Percentiles rank a stretch among this genome's conserved stretches.
These are phyloP conservation scores for Picocystis salinarum DNA, from an alignment of 139 green algal genomes.

Conservation along the genomic window DNA sequence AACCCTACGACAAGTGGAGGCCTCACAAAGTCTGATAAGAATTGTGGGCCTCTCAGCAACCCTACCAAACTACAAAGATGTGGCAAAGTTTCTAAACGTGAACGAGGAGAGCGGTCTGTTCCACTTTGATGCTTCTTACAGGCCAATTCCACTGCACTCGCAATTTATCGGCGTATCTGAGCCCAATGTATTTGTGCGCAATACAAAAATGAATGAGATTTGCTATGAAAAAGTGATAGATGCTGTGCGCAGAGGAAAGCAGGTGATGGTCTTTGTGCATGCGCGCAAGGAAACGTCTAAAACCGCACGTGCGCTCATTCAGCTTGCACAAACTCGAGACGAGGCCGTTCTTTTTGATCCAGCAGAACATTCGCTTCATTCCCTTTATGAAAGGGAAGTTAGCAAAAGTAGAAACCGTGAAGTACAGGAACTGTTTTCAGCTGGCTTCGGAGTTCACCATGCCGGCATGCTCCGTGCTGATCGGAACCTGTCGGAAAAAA, in stretches of 20 bases:
- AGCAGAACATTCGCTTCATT: slow-evolving; percentile 33
- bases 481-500: slow-evolving; percentile 68
- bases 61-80: slow-evolving; percentile 91
- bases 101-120: slow-evolving; percentile 58
- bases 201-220: slow-evolving; percentile 74
- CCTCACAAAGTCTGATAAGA: slow-evolving; percentile 89
- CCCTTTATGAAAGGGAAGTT: slow-evolving; percentile 49
- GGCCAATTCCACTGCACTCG: slow-evolving; percentile 71
- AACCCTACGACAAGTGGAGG: slow-evolving; percentile 80
- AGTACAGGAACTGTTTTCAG: slow-evolving; percentile 58
- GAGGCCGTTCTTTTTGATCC: slow-evolving; percentile 5
- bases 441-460: slow-evolving; percentile 84
- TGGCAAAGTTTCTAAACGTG: slow-evolving; percentile 79
- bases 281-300: slow-evolving; percentile 90
- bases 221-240: slow-evolving; percentile 60
- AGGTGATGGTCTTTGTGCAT: slow-evolving; percentile 99
- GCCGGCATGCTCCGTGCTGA: slow-evolving; percentile 91
- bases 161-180: slow-evolving; percentile 81
- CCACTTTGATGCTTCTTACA: slow-evolving; percentile 84
- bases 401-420: slow-evolving; percentile 70
- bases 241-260: too few species aligned
- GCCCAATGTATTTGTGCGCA: slow-evolving; percentile 49
- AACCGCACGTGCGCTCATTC: slow-evolving; percentile 54
- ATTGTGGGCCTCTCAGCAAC: slow-evolving; percentile 94
- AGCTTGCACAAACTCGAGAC: slow-evolving; percentile 18